Evolutionary conservation across 257 asterid species (phyloP).

Genomic region (Rauvolfia tetraphylla): DNA sequence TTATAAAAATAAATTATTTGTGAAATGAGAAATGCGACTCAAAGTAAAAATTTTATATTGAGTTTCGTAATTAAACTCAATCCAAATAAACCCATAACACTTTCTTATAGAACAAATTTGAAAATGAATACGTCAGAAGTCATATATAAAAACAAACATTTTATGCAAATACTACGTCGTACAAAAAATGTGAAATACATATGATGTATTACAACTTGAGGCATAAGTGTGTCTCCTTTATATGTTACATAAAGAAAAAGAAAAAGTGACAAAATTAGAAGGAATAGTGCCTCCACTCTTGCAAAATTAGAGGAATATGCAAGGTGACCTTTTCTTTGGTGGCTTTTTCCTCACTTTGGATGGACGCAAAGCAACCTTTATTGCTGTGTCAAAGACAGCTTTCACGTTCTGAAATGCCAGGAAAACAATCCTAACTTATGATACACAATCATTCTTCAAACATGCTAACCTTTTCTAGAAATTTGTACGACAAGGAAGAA

Average conservation of each 20-base stretch:
- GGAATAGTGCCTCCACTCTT: constrained; percentile 39
- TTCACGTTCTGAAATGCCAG: constrained; percentile 66
- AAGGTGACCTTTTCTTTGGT: constrained; percentile 45
- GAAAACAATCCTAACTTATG: neutral
- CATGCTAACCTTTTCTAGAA: neutral
- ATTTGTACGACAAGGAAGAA: neutral
- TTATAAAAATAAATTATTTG: too few species aligned
- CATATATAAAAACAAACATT: neutral
- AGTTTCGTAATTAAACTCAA: too few species aligned
- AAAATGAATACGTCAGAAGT: too few species aligned
- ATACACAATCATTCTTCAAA: neutral
- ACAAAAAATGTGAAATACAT: neutral
- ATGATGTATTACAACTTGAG: neutral
- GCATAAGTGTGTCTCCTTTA: neutral
- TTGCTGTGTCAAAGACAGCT: constrained; percentile 72
- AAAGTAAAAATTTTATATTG: too few species aligned
- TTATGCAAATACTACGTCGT: neutral
- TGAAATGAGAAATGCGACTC: too few species aligned
- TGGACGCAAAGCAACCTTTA: constrained; percentile 76
- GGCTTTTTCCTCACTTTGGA: constrained; percentile 65
- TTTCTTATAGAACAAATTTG: too few species aligned
- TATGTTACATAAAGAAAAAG: neutral
- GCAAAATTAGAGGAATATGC: constrained; percentile 6
- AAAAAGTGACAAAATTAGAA: constrained; percentile 20
- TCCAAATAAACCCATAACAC: too few species aligned